Evolutionary conservation across 2,329 filamentous ascomycete genomes (phyloP), one percentile per base, ranked within the genome.

Genomic region (Thielaviopsis populi): DNA sequence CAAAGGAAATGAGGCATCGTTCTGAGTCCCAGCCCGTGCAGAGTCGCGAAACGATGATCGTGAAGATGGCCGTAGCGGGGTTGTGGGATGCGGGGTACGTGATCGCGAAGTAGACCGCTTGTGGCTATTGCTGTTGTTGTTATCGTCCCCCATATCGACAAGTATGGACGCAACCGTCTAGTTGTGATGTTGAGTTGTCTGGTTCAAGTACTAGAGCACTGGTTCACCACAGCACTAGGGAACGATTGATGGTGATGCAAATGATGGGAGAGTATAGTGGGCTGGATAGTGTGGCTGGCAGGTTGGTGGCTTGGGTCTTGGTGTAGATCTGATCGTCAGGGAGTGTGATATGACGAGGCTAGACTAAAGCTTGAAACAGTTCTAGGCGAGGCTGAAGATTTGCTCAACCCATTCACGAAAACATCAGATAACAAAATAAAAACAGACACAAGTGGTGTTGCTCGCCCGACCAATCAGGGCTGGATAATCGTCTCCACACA

Each of bases 31-130:
- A 68, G 81, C 71, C 61, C 82, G 81, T 63, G 84, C 83, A 58
- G 86, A 89, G 66, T 91, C 88, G 71, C 89, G 89, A 68, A 96
- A 84, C 13, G 91, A 96, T 19, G 89, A 91, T 62, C 92, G 87
- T 2, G 92, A 96, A 22, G 89, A 90, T 17, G 92, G 88, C 59
- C 92, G 88, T 10, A 99, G 83, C 37, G 94, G 94, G 3, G 94
- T 97, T 1, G 91, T 96, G 24, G 92, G 94, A 67, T 89, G 86
- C 50, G 89, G 90, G 4, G 80, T 80, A 59, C 80, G 81, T 59
- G 82, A 78, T 68, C 83, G 85, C 50, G 84, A 87, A 62, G 79
- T 80, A 27, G 84, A 84, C 7, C 77, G 76, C 53, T 65, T 67
- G 62, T 65, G 66, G 13, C 68, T 37, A 8, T 37, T 37, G 13